Evolutionary conservation across 2,329 filamentous ascomycete genomes (phyloP), one percentile per base, ranked within the genome.

Genomic region (Sphaerulina vaccinii): DNA sequence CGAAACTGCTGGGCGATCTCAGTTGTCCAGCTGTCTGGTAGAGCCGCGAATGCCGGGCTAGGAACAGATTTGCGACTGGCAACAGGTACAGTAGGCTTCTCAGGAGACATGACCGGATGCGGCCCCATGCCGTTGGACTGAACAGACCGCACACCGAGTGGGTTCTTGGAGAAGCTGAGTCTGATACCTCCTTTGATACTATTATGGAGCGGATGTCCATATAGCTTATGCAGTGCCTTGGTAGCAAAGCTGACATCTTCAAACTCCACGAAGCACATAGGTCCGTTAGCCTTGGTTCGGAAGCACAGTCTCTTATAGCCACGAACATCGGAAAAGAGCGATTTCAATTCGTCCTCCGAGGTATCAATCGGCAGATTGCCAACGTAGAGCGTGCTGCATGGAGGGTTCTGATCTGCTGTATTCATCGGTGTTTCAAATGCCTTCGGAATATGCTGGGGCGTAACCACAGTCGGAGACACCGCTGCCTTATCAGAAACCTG

Each of bases 241-340:
- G 92, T 96, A 0, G 93, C 92, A 65, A 90, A 92, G 1, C 88
- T 87, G 9, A 95, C 80, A 64, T 96, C 91, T 65, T 97, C 92
- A 62, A 97, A 99, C 70, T 99, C 93, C 32, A 99, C 93, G 70
- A 97, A 97, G 68, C 93, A 97, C 91, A 97, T 97, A 1, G 92
- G 92, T 0, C 92, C 92, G 62, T 96, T 96, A 60, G 88, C 83
- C 75, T 97, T 97, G 48, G 90, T 95, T 27, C 92, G 83, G 77
- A 96, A 96, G 67, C 90, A 96, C 6, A 99, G 83, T 22, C 93
- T 82, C 73, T 95, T 97, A 75, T 96, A 99, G 3, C 93, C 93
- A 41, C 91, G 85, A 69, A 95, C 89, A 71, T 91, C 92, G 21
- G 87, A 90, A 67, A 99, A 99, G 66, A 96, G 81, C 18, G 87